Percentiles rank a stretch among this genome's conserved stretches.
These are phyloP conservation scores for Schoenoplectus triqueter DNA, from an alignment of 202 grass and related monocot genomes.

Conservation along the genomic window DNA sequence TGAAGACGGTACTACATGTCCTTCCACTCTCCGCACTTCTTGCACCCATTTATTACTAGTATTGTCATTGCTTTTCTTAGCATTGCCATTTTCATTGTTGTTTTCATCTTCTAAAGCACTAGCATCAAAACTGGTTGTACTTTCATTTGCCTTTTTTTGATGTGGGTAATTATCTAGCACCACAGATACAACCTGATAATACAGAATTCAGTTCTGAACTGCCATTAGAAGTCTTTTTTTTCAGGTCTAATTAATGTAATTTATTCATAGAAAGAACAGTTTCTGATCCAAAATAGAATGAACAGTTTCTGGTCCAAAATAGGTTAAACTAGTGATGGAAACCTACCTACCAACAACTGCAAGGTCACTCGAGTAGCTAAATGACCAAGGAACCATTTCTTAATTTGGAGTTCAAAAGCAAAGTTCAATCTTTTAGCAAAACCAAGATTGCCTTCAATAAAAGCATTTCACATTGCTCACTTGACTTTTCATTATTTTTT, in stretches of 20 bases:
- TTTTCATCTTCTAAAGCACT: conserved; percentile 25
- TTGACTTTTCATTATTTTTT: conserved; percentile 3
- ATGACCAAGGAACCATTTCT: background rate
- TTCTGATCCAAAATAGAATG: background rate
- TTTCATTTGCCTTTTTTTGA: conserved; percentile 52
- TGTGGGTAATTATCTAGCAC: conserved; percentile 82
- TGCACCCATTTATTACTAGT: conserved; percentile 50
- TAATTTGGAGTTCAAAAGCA: conserved; percentile 19
- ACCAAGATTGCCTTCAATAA: background rate
- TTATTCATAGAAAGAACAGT: background rate
- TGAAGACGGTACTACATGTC: conserved; percentile 47
- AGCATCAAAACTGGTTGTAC: background rate
- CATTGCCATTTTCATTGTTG: conserved; percentile 43
- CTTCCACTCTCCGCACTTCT: conserved; percentile 63
- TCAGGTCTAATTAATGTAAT: background rate
- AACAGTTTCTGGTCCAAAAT: background rate
- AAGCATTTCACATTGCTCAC: background rate
- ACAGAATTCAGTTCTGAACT: conserved; percentile 16
- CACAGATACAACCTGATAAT: conserved; percentile 79
- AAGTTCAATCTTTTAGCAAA: conserved; percentile 8
- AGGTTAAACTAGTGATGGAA: conserved; percentile 8
- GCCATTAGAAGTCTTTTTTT: background rate
- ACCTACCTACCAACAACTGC: background rate
- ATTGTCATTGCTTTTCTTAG: conserved; percentile 32
- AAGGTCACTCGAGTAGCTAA: background rate